Evolutionary conservation across 129 eudicot genomes (phyloP).

Genomic region (Centrapalus pauciflorus): DNA sequence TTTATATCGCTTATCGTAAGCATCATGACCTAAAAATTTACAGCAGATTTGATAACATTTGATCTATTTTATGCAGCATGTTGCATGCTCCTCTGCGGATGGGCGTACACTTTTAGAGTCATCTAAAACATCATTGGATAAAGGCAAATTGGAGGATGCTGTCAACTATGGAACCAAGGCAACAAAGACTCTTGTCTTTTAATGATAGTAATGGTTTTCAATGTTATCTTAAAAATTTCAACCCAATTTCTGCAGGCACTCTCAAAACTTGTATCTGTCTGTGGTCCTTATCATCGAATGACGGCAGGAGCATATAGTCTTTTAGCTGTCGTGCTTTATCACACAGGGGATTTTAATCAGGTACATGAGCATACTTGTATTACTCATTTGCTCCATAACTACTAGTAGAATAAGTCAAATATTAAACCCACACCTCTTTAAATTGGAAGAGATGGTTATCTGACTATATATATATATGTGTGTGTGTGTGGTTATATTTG

Average conservation of each 20-base stretch:
- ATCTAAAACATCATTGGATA: slow-evolving; percentile 95
- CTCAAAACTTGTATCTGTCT: slow-evolving; percentile 74
- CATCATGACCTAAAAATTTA: not conserved
- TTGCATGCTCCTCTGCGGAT: slow-evolving; percentile 99
- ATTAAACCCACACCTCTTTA: not conserved
- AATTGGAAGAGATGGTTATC: not conserved
- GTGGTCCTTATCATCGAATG: slow-evolving; percentile 99
- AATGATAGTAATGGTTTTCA: not conserved
- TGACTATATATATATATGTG: too few species aligned
- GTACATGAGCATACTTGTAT: slow-evolving; percentile 30
- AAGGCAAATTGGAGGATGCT: slow-evolving; percentile 98
- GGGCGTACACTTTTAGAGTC: slow-evolving; percentile 95
- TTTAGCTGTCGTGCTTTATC: slow-evolving; percentile 96
- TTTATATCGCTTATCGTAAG: slow-evolving; percentile 2
- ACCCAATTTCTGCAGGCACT: slow-evolving; percentile 63
- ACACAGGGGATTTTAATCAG: slow-evolving; percentile 98
- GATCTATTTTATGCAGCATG: slow-evolving; percentile 53
- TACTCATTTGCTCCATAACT: not conserved
- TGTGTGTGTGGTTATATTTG: not conserved
- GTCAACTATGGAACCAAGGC: slow-evolving; percentile 95
- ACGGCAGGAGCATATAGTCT: slow-evolving; percentile 99
- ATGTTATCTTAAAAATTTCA: not conserved
- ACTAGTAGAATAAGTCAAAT: not conserved
- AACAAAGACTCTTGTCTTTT: not conserved
- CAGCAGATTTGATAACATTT: slow-evolving; percentile 7